Evolutionary conservation across 1,284 basidiomycete genomes (phyloP), one percentile per base, ranked within the genome.

Genomic region (Ustilago hordei): DNA sequence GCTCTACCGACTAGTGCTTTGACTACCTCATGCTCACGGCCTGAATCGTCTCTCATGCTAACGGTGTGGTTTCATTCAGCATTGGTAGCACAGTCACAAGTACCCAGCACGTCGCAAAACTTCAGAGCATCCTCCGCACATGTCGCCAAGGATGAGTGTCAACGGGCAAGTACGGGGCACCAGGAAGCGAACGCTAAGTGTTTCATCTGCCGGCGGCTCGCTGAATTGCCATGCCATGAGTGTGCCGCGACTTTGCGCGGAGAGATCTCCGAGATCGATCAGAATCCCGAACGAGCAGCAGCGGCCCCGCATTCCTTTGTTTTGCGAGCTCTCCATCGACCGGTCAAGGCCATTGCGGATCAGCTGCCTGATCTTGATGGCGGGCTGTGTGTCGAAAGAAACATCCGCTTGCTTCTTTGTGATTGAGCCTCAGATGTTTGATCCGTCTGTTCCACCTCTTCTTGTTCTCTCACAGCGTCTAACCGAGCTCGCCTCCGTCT

Each of bases 401-500:
- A n/a, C 8, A 38, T 41, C 23, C 1, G 8, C 36, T 8, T 38
- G 36, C 36, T 38, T 17, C 43, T 45, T n/a, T 45, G 9, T n/a
- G 34, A 8, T 32, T 35, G 31, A 6, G 41, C 34, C 53, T 19
- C 32, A 38, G 39, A 55, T 47, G 60, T 43, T 55, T 28, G 60
- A 11, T 28, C 35, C 54, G 55, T 63, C 54, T 36, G 13, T 58
- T 47, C 45, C 34, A 34, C 36, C 13, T 41, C n/a, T 41, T 45
- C 23, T 11, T n/a, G 43, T 63, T 28, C 28, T 55, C 61, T 38
- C 13, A 8, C 4, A 17, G n/a, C 2, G 55, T 19, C 57, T 69
- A 64, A 53, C 67, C 67, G 61, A 69, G 53, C 67, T 64, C 61
- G 67, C 57, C 55, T 69, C 53, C 17, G 15, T 38, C 31, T n/a